Evolutionary conservation across 345 rosid genomes (phyloP).

Genomic region (Eucalyptus caleyi): DNA sequence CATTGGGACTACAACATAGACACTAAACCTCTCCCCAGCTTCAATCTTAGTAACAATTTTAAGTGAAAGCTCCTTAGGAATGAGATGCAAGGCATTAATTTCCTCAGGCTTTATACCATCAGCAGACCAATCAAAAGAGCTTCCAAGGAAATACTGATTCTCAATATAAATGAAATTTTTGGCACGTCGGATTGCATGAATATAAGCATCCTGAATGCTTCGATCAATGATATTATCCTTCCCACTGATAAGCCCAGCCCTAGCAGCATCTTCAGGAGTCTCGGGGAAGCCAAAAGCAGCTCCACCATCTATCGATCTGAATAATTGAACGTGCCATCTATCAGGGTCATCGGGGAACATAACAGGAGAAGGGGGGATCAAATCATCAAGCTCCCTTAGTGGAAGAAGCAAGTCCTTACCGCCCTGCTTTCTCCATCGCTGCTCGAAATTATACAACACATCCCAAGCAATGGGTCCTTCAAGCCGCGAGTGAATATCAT

Average conservation of each 20-base stretch:
- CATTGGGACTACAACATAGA: constrained; percentile 90
- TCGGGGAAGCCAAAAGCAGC: constrained; percentile 98
- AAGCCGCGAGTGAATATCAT: constrained; percentile 88
- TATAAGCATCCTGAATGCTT: constrained; percentile 94
- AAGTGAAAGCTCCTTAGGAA: constrained; percentile 89
- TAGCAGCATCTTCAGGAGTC: constrained; percentile 91
- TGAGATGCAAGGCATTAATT: constrained; percentile 70
- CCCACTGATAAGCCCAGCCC: constrained; percentile 91
- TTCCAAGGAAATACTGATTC: constrained; percentile 95
- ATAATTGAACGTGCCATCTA: constrained; percentile 86
- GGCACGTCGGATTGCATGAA: constrained; percentile 92
- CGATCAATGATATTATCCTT: constrained; percentile 94
- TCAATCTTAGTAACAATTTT: constrained; percentile 93
- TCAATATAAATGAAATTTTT: constrained; percentile 89
- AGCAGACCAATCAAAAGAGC: constrained; percentile 76
- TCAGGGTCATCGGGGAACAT: constrained; percentile 67
- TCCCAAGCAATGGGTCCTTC: constrained; percentile 99
- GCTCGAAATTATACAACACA: constrained; percentile 87
- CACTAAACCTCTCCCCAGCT: constrained; percentile 75
- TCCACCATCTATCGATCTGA: constrained; percentile 97
- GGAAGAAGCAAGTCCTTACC: constrained; percentile 69
- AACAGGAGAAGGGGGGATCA: constrained; percentile 91
- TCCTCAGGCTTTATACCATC: constrained; percentile 89
- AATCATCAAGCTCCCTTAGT: constrained; percentile 71
- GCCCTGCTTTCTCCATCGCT: constrained; percentile 95